Percentiles rank a stretch among this genome's conserved stretches.
Conservation (phyloP, 2,329 filamentous ascomycete genomes). For the Fusarium sp. region DNA sequence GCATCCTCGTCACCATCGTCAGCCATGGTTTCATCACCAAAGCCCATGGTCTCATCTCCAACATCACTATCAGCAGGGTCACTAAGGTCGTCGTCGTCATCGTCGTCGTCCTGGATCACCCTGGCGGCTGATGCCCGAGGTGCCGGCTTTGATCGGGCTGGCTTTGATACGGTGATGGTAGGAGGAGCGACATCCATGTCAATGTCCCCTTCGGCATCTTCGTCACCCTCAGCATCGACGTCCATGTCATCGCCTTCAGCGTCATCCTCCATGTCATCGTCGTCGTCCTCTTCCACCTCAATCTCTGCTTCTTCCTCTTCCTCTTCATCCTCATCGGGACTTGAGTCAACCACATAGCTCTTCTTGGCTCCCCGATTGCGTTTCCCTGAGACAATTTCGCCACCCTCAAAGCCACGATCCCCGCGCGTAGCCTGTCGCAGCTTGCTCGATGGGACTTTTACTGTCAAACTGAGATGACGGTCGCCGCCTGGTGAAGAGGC, state of each 20-base stretch:
- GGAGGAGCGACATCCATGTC: conserved; percentile 55
- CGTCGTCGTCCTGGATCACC: conserved; percentile 53
- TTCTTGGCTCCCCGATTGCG: conserved; percentile 65
- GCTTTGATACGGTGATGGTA: conserved; percentile 61
- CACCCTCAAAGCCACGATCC: conserved; percentile 53
- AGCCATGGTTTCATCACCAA: conserved; percentile 57
- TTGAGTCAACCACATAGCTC: conserved; percentile 67
- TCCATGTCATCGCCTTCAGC: conserved; percentile 52
- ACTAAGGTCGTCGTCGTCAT: conserved; percentile 64
- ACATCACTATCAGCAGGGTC: conserved; percentile 62
- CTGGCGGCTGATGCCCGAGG: conserved; percentile 48
- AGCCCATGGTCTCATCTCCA: conserved; percentile 50
- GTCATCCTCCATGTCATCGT: conserved; percentile 48
- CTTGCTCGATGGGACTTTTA: conserved; percentile 62
- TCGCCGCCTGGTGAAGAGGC: conserved; percentile 58
- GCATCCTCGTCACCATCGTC: conserved; percentile 59
- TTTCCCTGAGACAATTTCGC: conserved; percentile 60
- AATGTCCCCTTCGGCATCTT: conserved; percentile 55
- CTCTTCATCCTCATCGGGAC: conserved; percentile 58
- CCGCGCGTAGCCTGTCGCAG: conserved; percentile 60
- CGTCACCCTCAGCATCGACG: conserved; percentile 57
- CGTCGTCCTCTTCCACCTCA: conserved; percentile 55
- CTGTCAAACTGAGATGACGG: conserved; percentile 56
- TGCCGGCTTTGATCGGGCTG: conserved; percentile 51
- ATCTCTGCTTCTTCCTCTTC: conserved; percentile 51